phyloP scores from a whole-genome alignment of 441 rosid genomes.

The Pelargonium myrrhifolium region DNA sequence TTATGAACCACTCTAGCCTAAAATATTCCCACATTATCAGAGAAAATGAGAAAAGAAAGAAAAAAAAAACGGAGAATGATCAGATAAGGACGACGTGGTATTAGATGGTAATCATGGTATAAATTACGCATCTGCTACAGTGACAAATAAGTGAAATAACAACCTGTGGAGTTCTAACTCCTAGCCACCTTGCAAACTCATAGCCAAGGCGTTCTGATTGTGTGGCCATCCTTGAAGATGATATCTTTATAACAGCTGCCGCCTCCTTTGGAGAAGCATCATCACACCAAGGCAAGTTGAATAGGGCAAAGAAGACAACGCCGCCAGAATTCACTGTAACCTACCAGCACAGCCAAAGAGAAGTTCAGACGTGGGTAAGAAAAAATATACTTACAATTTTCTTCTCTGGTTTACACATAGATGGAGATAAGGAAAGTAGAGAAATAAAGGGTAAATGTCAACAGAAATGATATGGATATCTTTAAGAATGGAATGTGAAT shows the following conservation, averaged over 20 bases:
- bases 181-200: constrained; percentile 95
- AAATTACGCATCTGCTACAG: constrained; percentile 7
- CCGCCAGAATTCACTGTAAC: constrained; percentile 99
- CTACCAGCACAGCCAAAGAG: constrained; percentile 36
- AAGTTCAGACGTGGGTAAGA: constrained; percentile 10
- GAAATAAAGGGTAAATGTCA: too few species aligned
- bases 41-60: not conserved
- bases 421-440: too few species aligned
- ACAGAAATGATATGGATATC: too few species aligned
- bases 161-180: constrained; percentile 94
- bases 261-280: constrained; percentile 62
- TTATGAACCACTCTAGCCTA: constrained; percentile 95
- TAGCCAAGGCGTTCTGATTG: constrained; percentile 99
- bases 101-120: constrained; percentile 6
- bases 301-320: constrained; percentile 94
- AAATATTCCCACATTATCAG: constrained; percentile 16
- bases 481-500: too few species aligned
- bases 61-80: not conserved
- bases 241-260: constrained; percentile 95
- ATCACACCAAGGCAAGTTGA: constrained; percentile 43
- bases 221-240: constrained; percentile 99
- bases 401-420: not conserved
- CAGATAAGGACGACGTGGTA: not conserved
- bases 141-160: not conserved
- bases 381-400: not conserved